phyloP scores from a whole-genome alignment of 306 rosid genomes.

The Vigna nakashimae region DNA sequence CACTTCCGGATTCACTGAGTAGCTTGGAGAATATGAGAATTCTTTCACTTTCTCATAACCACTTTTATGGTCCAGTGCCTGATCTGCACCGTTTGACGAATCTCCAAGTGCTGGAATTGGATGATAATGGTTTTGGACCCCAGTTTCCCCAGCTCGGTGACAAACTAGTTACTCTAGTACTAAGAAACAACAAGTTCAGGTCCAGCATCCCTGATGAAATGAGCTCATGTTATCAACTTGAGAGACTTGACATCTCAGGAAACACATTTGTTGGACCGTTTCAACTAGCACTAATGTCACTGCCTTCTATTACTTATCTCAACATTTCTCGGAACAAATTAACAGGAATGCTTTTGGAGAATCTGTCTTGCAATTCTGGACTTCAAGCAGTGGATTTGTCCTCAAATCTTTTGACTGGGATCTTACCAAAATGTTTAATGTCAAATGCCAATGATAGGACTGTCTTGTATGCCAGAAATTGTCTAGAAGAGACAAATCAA shows the following conservation, averaged over 20 bases:
- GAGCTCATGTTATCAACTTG: slow-evolving; percentile 69
- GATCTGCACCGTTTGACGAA: slow-evolving; percentile 71
- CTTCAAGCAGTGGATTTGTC: slow-evolving; percentile 79
- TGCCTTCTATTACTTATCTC: slow-evolving; percentile 75
- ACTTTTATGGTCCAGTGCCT: slow-evolving; percentile 74
- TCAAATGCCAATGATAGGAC: slow-evolving; percentile 53
- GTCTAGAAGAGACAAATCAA: slow-evolving; percentile 63
- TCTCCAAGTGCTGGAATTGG: slow-evolving; percentile 90
- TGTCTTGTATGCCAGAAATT: slow-evolving; percentile 63
- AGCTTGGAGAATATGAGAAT: slow-evolving; percentile 69
- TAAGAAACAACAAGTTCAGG: slow-evolving; percentile 82
- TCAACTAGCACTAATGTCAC: slow-evolving; percentile 64
- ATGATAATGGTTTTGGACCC: slow-evolving; percentile 81
- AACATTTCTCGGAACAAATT: slow-evolving; percentile 78
- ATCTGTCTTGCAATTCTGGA: slow-evolving; percentile 66
- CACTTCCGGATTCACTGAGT: slow-evolving; percentile 66
- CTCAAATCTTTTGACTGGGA: slow-evolving; percentile 85
- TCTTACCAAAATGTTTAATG: slow-evolving; percentile 66
- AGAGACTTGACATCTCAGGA: slow-evolving; percentile 66
- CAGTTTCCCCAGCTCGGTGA: slow-evolving; percentile 76
- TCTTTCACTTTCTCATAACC: slow-evolving; percentile 76
- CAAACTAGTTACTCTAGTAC: slow-evolving; percentile 72
- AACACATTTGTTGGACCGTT: slow-evolving; percentile 84
- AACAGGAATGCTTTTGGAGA: slow-evolving; percentile 80
- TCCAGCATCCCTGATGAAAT: slow-evolving; percentile 71